Evolutionary conservation across 768 basidiomycete species (phyloP).

Genomic region (Imleria badia): DNA sequence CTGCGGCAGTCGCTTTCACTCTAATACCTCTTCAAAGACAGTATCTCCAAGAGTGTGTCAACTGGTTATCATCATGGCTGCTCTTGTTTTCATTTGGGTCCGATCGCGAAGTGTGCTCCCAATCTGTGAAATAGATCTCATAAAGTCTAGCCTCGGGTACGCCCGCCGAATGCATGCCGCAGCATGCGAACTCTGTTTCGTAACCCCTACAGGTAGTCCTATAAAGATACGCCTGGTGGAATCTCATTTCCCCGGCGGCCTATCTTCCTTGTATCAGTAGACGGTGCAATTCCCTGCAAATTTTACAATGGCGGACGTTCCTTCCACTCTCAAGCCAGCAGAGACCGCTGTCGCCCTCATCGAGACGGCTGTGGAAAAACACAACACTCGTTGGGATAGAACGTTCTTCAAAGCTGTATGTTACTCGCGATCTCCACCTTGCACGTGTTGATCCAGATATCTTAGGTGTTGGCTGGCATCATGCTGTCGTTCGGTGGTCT

Average conservation of each 20-base stretch:
- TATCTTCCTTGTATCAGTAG: constrained; percentile 2
- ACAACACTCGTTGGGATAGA: constrained; percentile 57
- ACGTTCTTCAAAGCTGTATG: constrained; percentile 70
- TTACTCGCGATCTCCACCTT: neutral
- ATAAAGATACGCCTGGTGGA: constrained; percentile 18
- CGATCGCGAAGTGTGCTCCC: neutral
- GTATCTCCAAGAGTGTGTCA: neutral
- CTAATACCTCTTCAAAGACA: neutral
- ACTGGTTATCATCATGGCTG: neutral
- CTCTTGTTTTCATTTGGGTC: neutral
- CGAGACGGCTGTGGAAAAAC: constrained; percentile 58
- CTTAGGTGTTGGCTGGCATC: constrained; percentile 64
- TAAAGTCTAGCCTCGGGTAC: neutral
- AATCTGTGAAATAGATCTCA: constrained; percentile 7
- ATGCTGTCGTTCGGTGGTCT: constrained; percentile 78
- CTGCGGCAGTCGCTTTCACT: neutral
- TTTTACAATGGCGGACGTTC: constrained; percentile 22
- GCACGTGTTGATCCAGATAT: neutral
- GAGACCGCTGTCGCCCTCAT: constrained; percentile 60
- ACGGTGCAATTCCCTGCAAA: neutral
- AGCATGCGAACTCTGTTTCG: constrained; percentile 7
- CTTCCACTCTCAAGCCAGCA: constrained; percentile 55
- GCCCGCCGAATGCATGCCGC: neutral
- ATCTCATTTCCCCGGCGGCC: neutral
- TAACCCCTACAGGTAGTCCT: neutral